Percentiles rank a stretch among this genome's conserved stretches.
These are phyloP conservation scores for Solanum hybrid DNA, from an alignment of 305 asterid species.

Conservation along the genomic window DNA sequence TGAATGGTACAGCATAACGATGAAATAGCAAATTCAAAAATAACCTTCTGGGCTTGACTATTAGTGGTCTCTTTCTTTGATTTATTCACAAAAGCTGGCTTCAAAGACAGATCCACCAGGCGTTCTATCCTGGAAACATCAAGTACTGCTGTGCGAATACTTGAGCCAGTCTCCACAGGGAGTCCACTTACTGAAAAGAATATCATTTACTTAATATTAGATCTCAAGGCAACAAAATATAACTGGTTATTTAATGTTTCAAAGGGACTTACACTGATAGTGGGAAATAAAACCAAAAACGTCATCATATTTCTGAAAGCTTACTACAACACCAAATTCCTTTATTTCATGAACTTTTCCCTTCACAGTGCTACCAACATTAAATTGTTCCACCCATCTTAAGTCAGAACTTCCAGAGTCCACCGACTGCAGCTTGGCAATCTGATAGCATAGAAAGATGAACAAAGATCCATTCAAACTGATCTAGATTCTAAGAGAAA, in stretches of 20 bases:
- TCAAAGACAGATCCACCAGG: constrained; percentile 80
- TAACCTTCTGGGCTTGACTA: constrained; percentile 42
- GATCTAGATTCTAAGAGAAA: background rate
- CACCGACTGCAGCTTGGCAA: constrained; percentile 55
- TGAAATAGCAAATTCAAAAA: constrained; percentile 7
- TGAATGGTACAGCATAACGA: background rate
- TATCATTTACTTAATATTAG: constrained; percentile 6
- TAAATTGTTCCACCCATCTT: constrained; percentile 55
- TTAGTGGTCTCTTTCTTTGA: constrained; percentile 28
- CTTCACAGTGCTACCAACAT: constrained; percentile 50
- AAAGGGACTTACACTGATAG: constrained; percentile 47
- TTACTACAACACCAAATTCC: constrained; percentile 75
- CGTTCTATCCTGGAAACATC: constrained; percentile 85
- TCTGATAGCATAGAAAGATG: constrained; percentile 31
- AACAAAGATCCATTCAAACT: background rate
- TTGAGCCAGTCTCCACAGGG: constrained; percentile 40
- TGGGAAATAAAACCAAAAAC: constrained; percentile 83
- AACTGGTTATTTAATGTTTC: background rate
- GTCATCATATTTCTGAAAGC: constrained; percentile 54
- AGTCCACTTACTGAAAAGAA: constrained; percentile 61
- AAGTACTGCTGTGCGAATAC: constrained; percentile 66
- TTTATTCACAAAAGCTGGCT: constrained; percentile 52
- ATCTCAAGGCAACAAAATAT: constrained; percentile 6
- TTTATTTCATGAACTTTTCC: constrained; percentile 72
- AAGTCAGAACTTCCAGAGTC: constrained; percentile 39